Evolutionary conservation across 352 stramenopile species (phyloP).

Genomic region (Globisporangium paddicum): DNA sequence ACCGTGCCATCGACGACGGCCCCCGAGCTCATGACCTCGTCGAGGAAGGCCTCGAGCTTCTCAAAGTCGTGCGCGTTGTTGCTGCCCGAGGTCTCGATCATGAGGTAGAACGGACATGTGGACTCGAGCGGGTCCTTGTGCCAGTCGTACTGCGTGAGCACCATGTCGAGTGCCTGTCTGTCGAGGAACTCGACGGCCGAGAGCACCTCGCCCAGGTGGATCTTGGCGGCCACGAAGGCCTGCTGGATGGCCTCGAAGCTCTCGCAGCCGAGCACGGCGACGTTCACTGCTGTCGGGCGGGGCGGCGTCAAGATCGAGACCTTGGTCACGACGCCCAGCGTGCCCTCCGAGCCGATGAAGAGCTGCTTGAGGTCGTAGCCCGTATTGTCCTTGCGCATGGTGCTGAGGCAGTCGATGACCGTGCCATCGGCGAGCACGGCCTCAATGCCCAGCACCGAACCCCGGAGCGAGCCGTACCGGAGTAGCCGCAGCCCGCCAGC

Average conservation of each 20-base stretch:
- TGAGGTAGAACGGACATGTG: constrained; percentile 87
- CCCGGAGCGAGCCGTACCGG: constrained; percentile 93
- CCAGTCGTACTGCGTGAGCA: constrained; percentile 67
- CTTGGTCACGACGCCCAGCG: constrained; percentile 95
- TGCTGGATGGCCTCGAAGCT: constrained; percentile 83
- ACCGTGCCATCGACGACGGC: constrained; percentile 90
- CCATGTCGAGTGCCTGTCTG: constrained; percentile 80
- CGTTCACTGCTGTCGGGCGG: constrained; percentile 73
- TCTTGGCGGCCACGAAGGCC: constrained; percentile 80
- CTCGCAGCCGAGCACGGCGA: constrained; percentile 89
- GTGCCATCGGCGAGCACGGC: constrained; percentile 92
- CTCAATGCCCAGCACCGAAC: constrained; percentile 93
- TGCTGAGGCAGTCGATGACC: constrained; percentile 88
- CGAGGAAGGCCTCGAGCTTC: constrained; percentile 87
- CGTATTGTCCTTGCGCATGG: constrained; percentile 97
- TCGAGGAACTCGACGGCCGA: constrained; percentile 98
- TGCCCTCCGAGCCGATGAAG: constrained; percentile 96
- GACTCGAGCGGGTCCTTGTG: constrained; percentile 63
- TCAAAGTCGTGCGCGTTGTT: constrained; percentile 89
- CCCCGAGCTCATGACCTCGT: constrained; percentile 60
- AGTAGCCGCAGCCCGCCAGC: constrained; percentile 93
- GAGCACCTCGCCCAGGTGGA: constrained; percentile 91
- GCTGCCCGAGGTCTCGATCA: constrained; percentile 95
- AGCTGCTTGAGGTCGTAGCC: constrained; percentile 97
- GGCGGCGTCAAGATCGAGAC: constrained; percentile 80